A percentile compares a stretch with the other conserved stretches of the same genome.
phyloP scores from a whole-genome alignment of 192 early-diverging fungal genomes.

The Podila epicladia region DNA sequence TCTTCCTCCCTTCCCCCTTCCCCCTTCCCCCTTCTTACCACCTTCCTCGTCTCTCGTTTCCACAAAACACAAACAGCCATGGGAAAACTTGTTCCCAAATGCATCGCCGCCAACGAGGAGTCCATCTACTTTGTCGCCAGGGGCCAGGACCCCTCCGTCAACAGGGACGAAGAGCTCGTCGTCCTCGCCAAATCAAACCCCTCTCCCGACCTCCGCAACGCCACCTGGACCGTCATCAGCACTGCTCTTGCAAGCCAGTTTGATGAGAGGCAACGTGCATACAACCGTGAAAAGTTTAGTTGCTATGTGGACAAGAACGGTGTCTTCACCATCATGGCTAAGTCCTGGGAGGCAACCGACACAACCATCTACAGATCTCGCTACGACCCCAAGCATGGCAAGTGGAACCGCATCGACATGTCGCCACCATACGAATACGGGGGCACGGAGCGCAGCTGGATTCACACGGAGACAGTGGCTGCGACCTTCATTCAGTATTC shows the following conservation, averaged over 20 bases:
- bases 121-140: slow-evolving; percentile 2
- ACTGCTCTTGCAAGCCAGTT: neutral
- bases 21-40: neutral
- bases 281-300: neutral
- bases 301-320: no score
- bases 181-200: neutral
- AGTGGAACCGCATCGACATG: neutral
- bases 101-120: neutral
- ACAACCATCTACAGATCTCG: no score
- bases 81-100: neutral
- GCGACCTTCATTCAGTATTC: neutral
- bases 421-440: neutral
- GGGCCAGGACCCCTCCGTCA: neutral
- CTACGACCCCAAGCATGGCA: neutral
- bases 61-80: neutral
- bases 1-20: neutral
- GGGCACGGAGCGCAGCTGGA: neutral
- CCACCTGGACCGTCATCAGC: neutral
- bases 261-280: neutral
- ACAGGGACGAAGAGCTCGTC: neutral
- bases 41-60: neutral
- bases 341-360: no score
- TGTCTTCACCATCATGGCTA: no score
- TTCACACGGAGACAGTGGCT: neutral
- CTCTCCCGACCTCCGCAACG: neutral